Evolutionary conservation across 73 alveolate species (phyloP).

Genomic region (Paramecium pentaurelia): DNA sequence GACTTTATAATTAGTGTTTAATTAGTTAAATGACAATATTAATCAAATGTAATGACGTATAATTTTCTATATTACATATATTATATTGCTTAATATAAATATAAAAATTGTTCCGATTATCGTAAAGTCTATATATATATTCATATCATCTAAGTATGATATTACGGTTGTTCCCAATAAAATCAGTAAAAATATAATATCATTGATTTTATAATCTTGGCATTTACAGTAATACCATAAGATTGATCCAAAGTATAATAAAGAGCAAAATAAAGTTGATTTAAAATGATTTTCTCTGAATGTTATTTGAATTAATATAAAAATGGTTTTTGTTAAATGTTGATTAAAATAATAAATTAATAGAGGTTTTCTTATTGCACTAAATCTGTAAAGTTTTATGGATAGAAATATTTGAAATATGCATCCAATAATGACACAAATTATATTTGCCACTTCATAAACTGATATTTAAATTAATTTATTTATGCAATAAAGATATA

Average conservation of each 20-base stretch:
- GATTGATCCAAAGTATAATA: neutral
- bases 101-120: neutral
- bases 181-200: neutral
- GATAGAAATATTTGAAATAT: neutral
- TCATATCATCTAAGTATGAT: neutral
- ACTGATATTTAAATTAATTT: neutral
- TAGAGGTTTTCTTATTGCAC: neutral
- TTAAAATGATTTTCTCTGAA: neutral
- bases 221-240: neutral
- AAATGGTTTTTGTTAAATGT: neutral
- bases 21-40: neutral
- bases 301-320: neutral
- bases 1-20: neutral
- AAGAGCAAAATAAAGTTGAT: neutral
- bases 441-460: neutral
- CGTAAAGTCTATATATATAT: neutral
- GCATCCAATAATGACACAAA: neutral
- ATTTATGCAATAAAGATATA: neutral
- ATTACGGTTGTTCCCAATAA: neutral
- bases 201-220: neutral
- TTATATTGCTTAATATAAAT: neutral
- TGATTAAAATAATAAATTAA: neutral
- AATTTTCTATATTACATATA: neutral
- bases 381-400: neutral
- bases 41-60: neutral